Evolutionary conservation across 75 land plant genomes (phyloP).

Genomic region (Pinus taeda): DNA sequence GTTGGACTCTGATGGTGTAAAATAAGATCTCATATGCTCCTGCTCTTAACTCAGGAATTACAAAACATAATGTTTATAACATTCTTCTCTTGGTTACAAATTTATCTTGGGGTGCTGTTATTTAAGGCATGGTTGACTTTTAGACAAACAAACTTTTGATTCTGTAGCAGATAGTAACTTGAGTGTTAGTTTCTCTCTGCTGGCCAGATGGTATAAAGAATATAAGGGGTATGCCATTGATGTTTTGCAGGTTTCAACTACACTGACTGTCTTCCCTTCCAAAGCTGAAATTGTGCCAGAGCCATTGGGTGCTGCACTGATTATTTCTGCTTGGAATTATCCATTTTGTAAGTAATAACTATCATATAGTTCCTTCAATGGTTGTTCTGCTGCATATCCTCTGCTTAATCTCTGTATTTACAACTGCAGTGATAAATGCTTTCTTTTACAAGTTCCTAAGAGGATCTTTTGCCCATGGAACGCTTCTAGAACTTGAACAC

Average conservation of each 20-base stretch:
- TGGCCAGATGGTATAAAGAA: not conserved
- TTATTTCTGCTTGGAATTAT: slow-evolving; percentile 58
- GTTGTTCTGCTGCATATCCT: not conserved
- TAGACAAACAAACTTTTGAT: not conserved
- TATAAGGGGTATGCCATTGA: not conserved
- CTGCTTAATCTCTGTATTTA: too few species aligned
- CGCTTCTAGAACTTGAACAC: not conserved
- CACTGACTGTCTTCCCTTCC: slow-evolving; percentile 30
- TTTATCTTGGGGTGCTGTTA: not conserved
- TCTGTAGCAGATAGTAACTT: not conserved
- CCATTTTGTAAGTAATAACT: slow-evolving; percentile 32
- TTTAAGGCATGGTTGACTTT: not conserved
- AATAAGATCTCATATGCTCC: not conserved
- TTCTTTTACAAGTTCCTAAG: not conserved
- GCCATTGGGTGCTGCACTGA: slow-evolving; percentile 38
- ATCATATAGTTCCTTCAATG: not conserved
- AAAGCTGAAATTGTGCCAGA: slow-evolving; percentile 33
- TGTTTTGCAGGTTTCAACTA: slow-evolving; percentile 28
- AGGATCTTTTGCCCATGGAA: not conserved
- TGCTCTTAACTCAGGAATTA: not conserved
- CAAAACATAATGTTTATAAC: not conserved
- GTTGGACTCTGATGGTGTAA: not conserved
- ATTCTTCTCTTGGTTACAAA: too few species aligned
- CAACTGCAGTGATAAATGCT: not conserved
- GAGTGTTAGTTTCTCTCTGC: not conserved